Evolutionary conservation across 2,329 filamentous ascomycete species (phyloP), one percentile per base, ranked within the genome.

Genomic region (Fusarium sp.): DNA sequence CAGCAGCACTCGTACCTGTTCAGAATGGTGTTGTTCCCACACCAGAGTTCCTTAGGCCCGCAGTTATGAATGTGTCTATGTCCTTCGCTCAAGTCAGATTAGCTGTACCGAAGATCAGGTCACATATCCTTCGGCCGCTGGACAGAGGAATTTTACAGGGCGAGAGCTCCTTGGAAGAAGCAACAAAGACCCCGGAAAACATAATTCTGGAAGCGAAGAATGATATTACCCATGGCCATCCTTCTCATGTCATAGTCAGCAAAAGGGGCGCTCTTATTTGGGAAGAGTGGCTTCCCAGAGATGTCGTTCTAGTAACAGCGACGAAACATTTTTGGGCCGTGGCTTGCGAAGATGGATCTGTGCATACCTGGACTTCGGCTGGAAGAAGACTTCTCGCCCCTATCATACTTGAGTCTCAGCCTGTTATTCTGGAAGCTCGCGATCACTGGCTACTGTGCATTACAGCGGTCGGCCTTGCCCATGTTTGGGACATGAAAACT

Each of bases 331-430:
- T 98, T 80, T 99, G 96, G 93, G 93, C 94, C 1, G 96, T 93
- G 22, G 95, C 93, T 15, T 98, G 95, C 78, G 96, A 99, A 81
- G 96, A 98, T 79, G 96, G 95, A 22, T 94, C 92, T 24, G 81
- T 99, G 13, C 94, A 98, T 79, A 89, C 94, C 14, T 99, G 96
- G 95, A 96, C 95, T 3, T 94, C 96, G 4, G 94, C 95, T 20
- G 96, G 96, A 18, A 90, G 97, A 70, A 90, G 97, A 59, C 86
- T 98, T 28, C 86, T 97, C 63, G 98, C 94, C 78, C 91, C 95
- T 9, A 88, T 98, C 73, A 89, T 98, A 11, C 85, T 98, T 22
- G 96, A 99, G 83, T 92, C 96, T 5, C 95, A 98, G 78, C 94
- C 96, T 2, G 95, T 98, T 38, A 96, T 99, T 64, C 87, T 99